Evolutionary conservation across 441 rosid species (phyloP), one percentile per base, ranked within the genome.

Genomic region (Macaranga tanarius): DNA sequence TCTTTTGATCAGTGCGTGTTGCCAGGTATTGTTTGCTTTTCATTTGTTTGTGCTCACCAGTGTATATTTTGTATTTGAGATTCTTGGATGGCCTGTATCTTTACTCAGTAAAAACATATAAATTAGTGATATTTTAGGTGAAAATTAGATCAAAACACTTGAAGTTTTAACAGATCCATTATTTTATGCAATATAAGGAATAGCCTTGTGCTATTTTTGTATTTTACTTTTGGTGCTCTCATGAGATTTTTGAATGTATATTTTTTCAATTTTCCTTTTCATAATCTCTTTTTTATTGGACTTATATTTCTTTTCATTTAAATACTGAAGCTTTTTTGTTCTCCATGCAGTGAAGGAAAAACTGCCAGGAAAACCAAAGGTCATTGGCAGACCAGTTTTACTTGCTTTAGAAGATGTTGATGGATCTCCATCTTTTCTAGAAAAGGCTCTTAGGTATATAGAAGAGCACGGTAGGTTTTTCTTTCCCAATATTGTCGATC

Each of bases 381-480:
- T 93, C 70, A 47, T 87, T 65, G 96, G 97, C 79, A 88, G 92
- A 77, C 98, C 99, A 55, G 81, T 93, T 82, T 84, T 96, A 77
- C 95, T 90, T 79, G 99, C 99, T 66, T 74, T 96, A 65, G 98
- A 96, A 86, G 98, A 96, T 81, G 96, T 90, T 72, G 99, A 96
- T 78, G 99, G 98, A 75, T 74, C 92, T 84, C 99, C 99, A 45
- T 92, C 99, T 56, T 96, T 96, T 85, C 82, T 96, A 89, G 99
- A 96, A 81, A 96, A 96, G 82, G 95, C 98, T 77, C 95, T 96
- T 63, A 86, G 86, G 77, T 96, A 88, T 79, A 83, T 93, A 70
- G 99, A 96, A 87, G 89, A 88, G 74, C 77, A 92, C 69, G 99
- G 99, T 93, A 85, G 77, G 92, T 80, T 80, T 73, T 63, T 38